Evolutionary conservation across 108 stramenopile species (phyloP), one percentile per base, ranked within the genome.

Genomic region (Ochromonas danica): DNA sequence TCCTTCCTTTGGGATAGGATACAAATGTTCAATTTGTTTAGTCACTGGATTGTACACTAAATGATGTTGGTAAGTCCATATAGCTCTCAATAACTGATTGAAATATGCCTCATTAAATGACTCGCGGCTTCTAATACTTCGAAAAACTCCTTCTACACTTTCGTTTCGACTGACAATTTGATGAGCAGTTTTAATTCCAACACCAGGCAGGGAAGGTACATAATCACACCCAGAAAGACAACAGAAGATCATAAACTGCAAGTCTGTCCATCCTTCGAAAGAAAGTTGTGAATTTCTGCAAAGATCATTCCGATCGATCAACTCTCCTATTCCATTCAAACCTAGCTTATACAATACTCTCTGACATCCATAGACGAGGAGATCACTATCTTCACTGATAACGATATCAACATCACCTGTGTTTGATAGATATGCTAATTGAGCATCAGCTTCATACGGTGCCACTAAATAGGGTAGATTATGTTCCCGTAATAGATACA

Each of bases 381-480:
- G 80, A 88, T 99, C 98, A 0, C 94, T 91, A 88, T 99, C 98
- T 86, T 99, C 98, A 38, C 94, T 92, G n/a, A 98, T 83, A 30
- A 98, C 90, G 33, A 91, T 74, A 81, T 96, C 96, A 39, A 94
- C 91, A 38, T 78, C 41, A 1, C 86, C 86, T n/a, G 30, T 39
- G 10, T 82, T 84, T 27, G 90, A 74, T 38, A 99, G 84, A 62
- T 89, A 95, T 1, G 95, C 96, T 51, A 99, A 87, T 81, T 99
- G 97, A 30, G 93, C 92, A 86, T 99, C 98, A 1, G 97, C 95
- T 87, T 99, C 98, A 84, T 97, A 98, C 0, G 98, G 98, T 39
- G 74, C 30, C 6, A 42, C 74, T 43, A 42, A 14, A 42, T 43
- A 77, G 25, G 6, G 45, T 6, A 14, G 22, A 22, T 51, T 51